Evolutionary conservation across 75 land plant genomes (phyloP).

Genomic region (Ceratopteris richardii): DNA sequence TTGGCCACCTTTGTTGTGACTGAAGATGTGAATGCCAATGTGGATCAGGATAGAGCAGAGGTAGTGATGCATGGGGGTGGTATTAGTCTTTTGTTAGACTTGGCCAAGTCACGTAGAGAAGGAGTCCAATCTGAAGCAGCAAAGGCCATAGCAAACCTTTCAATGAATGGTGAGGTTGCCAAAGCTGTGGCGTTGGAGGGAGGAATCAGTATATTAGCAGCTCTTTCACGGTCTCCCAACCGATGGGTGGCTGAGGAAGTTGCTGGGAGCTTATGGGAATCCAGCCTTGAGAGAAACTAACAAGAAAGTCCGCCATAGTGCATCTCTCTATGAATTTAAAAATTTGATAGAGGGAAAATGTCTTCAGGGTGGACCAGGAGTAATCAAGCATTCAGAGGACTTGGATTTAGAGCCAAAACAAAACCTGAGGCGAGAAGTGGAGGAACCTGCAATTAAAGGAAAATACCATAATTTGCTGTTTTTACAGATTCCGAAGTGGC

Average conservation of each 20-base stretch:
- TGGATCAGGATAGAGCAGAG: slow-evolving; percentile 77
- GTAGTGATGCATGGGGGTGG: slow-evolving; percentile 90
- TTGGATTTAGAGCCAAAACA: too few relatives aligned
- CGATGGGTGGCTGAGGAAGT: slow-evolving; percentile 97
- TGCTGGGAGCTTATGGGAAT: slow-evolving; percentile 99
- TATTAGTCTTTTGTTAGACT: slow-evolving; percentile 54
- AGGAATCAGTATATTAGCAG: slow-evolving; percentile 75
- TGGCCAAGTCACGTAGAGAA: slow-evolving; percentile 79
- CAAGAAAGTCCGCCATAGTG: too few relatives aligned
- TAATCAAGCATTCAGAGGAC: too few relatives aligned
- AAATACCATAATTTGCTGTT: too few relatives aligned
- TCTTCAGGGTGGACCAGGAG: too few relatives aligned
- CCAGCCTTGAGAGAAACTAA: too few relatives aligned
- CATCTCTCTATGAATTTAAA: too few relatives aligned
- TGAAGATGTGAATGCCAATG: slow-evolving; percentile 90
- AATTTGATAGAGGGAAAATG: too few relatives aligned
- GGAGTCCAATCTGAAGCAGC: slow-evolving; percentile 96
- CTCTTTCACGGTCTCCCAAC: slow-evolving; percentile 82
- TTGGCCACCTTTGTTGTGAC: slow-evolving; percentile 93
- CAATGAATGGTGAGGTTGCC: slow-evolving; percentile 90
- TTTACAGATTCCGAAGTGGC: too few relatives aligned
- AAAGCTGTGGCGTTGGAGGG: slow-evolving; percentile 92
- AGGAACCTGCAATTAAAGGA: too few relatives aligned
- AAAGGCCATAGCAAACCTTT: slow-evolving; percentile 95
- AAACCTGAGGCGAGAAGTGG: too few relatives aligned